phyloP scores from a whole-genome alignment of 2,329 filamentous ascomycete genomes.

The Lomentospora prolificans region DNA sequence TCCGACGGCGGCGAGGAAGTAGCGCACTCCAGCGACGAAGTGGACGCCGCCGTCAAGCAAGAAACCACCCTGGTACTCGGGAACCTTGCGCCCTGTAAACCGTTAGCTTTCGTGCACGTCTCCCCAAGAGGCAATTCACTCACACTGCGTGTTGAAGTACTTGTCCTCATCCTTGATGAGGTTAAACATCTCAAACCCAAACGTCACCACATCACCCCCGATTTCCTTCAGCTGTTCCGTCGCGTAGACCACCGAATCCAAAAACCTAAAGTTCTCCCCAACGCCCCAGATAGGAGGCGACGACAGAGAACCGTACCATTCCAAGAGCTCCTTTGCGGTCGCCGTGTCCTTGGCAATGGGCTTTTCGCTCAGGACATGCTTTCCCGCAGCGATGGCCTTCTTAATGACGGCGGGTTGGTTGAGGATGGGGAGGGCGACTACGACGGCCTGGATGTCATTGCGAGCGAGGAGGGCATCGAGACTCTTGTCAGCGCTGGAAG shows the following conservation, averaged over 20 bases:
- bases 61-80: constrained; percentile 66
- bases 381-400: constrained; percentile 51
- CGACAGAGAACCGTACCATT: constrained; percentile 18
- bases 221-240: constrained; percentile 6
- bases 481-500: constrained; percentile 18
- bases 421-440: constrained; percentile 53
- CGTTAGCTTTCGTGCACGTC: too few relatives aligned
- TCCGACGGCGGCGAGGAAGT: constrained; percentile 40
- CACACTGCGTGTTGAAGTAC: constrained; percentile 39
- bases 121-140: too few relatives aligned
- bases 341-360: constrained; percentile 53
- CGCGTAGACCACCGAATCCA: constrained; percentile 43
- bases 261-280: constrained; percentile 66
- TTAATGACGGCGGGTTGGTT: constrained; percentile 49
- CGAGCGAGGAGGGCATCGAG: constrained; percentile 43
- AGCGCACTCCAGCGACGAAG: constrained; percentile 52
- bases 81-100: constrained; percentile 50
- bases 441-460: constrained; percentile 43
- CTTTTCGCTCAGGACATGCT: constrained; percentile 63
- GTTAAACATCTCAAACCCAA: constrained; percentile 31
- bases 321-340: constrained; percentile 29
- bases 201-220: constrained; percentile 18
- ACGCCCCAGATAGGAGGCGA: constrained; percentile 41
- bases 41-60: constrained; percentile 70
- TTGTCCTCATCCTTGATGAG: constrained; percentile 32